A percentile compares a stretch with the other conserved stretches of the same genome.
phyloP scores from a whole-genome alignment of 768 basidiomycete genomes.

The Amanita brunnescens region DNA sequence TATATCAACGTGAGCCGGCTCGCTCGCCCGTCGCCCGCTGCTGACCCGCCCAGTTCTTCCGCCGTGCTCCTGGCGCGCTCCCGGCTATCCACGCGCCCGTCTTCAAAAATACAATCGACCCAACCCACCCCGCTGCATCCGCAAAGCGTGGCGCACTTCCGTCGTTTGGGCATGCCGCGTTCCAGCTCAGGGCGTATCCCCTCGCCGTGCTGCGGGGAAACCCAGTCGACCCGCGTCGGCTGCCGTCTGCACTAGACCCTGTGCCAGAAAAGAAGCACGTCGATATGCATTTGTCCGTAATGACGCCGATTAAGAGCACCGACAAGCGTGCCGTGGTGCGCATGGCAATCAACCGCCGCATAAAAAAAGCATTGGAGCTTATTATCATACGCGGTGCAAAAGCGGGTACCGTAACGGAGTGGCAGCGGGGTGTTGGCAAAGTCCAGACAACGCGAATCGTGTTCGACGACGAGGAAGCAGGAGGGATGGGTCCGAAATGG shows the following conservation, averaged over 20 bases:
- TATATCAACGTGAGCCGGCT: constrained; percentile 5
- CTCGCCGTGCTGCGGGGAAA: neutral
- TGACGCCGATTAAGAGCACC: constrained; percentile 27
- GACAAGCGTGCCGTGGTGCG: constrained; percentile 24
- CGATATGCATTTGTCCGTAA: constrained; percentile 9
- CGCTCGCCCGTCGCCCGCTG: neutral
- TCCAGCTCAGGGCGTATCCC: constrained; percentile 6
- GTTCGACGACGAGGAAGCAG: constrained; percentile 16
- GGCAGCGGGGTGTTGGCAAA: constrained; percentile 1
- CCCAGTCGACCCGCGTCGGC: neutral
- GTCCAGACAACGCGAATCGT: neutral
- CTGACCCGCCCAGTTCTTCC: constrained; percentile 4
- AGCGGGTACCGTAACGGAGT: constrained; percentile 10
- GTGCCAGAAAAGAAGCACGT: neutral
- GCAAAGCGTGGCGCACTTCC: constrained; percentile 1
- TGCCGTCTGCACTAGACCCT: neutral
- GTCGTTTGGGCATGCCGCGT: neutral
- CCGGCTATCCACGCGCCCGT: neutral
- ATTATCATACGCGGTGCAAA: constrained; percentile 34
- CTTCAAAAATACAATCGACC: neutral
- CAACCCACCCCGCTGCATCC: constrained; percentile 2
- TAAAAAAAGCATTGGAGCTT: constrained; percentile 32
- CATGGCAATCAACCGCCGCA: constrained; percentile 19
- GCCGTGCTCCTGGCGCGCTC: neutral
- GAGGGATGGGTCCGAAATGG: constrained; percentile 10